These are phyloP conservation scores for Talaromyces adpressus DNA, from an alignment of 495 filamentous ascomycete genomes.

Conservation along the genomic window DNA sequence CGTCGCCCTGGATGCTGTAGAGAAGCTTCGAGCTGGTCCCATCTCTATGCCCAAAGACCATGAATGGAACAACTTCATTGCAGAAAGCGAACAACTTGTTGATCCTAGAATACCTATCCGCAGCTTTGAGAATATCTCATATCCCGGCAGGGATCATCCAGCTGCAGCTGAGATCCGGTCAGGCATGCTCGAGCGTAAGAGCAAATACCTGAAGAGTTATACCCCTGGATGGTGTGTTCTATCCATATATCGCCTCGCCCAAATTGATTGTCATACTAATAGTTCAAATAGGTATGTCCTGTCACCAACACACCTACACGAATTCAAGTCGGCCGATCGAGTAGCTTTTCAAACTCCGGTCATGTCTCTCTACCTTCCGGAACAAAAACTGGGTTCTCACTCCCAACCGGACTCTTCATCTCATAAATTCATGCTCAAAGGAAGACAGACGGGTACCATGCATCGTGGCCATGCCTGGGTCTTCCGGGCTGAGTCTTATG, in stretches of 20 bases:
- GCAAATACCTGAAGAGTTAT: constrained; percentile 98
- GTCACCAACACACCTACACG: constrained; percentile 92
- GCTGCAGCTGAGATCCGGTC: constrained; percentile 80
- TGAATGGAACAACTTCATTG: constrained; percentile 83
- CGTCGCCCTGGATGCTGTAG: constrained; percentile 65
- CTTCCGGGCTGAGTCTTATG: constrained; percentile 89
- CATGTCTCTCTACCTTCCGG: constrained; percentile 92
- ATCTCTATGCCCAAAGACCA: constrained; percentile 84
- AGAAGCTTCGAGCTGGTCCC: constrained; percentile 76
- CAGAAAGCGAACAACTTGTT: constrained; percentile 78
- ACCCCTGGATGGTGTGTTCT: constrained; percentile 81
- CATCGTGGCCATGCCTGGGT: constrained; percentile 97
- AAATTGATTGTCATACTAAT: neutral
- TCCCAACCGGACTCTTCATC: constrained; percentile 77
- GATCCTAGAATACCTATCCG: constrained; percentile 76
- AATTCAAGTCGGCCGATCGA: constrained; percentile 87
- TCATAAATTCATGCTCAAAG: constrained; percentile 98
- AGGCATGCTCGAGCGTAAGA: constrained; percentile 92
- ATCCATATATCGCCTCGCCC: constrained; percentile 5
- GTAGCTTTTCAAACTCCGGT: constrained; percentile 67
- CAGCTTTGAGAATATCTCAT: constrained; percentile 75
- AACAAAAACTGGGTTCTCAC: constrained; percentile 91
- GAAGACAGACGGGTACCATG: constrained; percentile 85
- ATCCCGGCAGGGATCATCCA: constrained; percentile 87
- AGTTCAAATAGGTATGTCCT: constrained; percentile 77